Conservation (phyloP, 495 filamentous ascomycete genomes). For the Hypoxylon subgilvum region DNA sequence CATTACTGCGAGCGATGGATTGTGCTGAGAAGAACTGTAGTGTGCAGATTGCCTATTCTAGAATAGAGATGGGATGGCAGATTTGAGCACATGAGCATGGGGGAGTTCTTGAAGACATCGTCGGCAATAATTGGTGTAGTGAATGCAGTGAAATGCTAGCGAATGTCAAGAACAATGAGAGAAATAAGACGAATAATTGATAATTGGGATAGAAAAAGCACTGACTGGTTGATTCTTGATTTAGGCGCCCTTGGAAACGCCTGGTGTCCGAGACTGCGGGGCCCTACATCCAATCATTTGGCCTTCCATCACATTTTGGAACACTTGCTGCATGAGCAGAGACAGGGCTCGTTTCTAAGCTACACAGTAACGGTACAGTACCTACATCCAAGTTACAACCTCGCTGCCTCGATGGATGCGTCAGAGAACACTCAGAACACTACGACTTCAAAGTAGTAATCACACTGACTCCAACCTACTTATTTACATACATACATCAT, state of each 20-base stretch:
- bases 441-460: constrained; percentile 22
- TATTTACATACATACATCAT: too few species aligned
- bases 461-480: too few species aligned
- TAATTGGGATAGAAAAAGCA: background rate
- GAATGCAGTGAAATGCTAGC: too few species aligned
- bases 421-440: constrained; percentile 12
- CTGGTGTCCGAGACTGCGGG: constrained; percentile 45
- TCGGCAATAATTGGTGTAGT: background rate
- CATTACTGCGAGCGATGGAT: constrained; percentile 28
- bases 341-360: constrained; percentile 44
- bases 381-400: constrained; percentile 45
- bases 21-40: constrained; percentile 21
- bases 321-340: constrained; percentile 51
- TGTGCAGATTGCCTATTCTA: constrained; percentile 25
- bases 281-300: constrained; percentile 48
- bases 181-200: too few species aligned
- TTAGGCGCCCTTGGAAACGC: constrained; percentile 56
- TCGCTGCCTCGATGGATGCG: too few species aligned
- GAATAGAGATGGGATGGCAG: constrained; percentile 24
- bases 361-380: too few species aligned
- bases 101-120: constrained; percentile 28
- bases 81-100: constrained; percentile 7
- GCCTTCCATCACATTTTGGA: constrained; percentile 41
- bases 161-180: too few species aligned
- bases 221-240: constrained; percentile 24